Conservation (phyloP, 495 filamentous ascomycete species). For the Penicillium mononematosum region DNA sequence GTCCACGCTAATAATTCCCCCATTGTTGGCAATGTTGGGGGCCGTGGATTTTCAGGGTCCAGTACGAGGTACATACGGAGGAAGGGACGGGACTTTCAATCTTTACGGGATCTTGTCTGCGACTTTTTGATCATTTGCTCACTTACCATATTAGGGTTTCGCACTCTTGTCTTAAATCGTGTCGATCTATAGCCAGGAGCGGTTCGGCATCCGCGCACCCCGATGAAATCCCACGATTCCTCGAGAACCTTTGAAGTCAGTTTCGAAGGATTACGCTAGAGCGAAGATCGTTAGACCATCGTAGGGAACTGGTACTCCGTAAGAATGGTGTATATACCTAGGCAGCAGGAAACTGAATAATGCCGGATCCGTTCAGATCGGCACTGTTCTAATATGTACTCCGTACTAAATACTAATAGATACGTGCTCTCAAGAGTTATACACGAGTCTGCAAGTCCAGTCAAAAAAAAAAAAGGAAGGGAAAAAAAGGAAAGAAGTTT, state of each 20-base stretch:
- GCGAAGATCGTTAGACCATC: background rate
- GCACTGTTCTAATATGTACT: too few relatives aligned
- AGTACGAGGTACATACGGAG: too few relatives aligned
- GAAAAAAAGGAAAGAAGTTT: too few relatives aligned
- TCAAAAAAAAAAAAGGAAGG: too few relatives aligned
- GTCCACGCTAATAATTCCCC: background rate
- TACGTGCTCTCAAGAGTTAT: too few relatives aligned
- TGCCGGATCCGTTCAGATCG: too few relatives aligned
- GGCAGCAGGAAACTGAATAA: too few relatives aligned
- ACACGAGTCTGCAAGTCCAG: too few relatives aligned
- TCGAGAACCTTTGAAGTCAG: too few relatives aligned
- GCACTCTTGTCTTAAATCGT: background rate
- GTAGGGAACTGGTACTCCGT: background rate
- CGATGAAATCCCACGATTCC: too few relatives aligned
- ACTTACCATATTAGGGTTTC: background rate
- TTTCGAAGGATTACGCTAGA: background rate
- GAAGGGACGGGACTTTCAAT: background rate
- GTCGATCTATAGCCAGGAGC: background rate
- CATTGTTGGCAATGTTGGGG: background rate
- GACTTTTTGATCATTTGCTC: background rate
- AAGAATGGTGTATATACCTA: background rate
- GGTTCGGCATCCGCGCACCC: background rate
- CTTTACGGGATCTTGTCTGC: background rate
- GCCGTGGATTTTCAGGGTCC: background rate
- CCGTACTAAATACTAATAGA: too few relatives aligned